Evolutionary conservation across 352 stramenopile genomes (phyloP).

Genomic region (Thalassiosira livingstoniorum): DNA sequence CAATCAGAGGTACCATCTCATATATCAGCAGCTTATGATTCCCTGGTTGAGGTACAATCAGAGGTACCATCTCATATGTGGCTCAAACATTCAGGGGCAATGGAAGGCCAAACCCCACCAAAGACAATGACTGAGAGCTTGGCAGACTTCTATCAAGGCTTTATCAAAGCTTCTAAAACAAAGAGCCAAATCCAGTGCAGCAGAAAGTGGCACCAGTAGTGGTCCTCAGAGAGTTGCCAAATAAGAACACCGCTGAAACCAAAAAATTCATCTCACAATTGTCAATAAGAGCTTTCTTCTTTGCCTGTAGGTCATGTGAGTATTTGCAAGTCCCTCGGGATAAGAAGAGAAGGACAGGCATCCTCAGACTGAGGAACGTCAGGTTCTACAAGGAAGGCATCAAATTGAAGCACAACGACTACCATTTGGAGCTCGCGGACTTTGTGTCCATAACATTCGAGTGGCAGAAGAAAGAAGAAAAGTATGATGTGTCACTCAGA

Average conservation of each 20-base stretch:
- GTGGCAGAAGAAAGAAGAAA: not conserved
- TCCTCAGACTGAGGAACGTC: not conserved
- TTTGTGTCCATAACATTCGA: constrained; percentile 1
- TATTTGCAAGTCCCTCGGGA: not conserved
- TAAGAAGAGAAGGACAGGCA: not conserved
- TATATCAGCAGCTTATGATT: too few relatives aligned
- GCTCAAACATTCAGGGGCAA: not conserved
- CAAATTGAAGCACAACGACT: not conserved
- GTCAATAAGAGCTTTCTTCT: constrained; percentile 2
- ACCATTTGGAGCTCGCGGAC: not conserved
- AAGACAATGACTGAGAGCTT: not conserved
- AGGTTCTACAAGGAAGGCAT: not conserved
- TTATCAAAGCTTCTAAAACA: not conserved
- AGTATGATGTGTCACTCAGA: not conserved
- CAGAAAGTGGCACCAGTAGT: not conserved
- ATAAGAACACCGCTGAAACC: not conserved
- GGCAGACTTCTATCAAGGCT: not conserved
- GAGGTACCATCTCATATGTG: constrained; percentile 7
- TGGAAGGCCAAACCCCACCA: not conserved
- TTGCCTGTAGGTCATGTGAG: constrained; percentile 1
- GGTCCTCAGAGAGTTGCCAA: not conserved
- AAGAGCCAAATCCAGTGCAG: not conserved
- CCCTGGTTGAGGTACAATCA: constrained; percentile 5
- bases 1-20: constrained; percentile 6
- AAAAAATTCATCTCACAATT: not conserved